Evolutionary conservation across 2,329 filamentous ascomycete genomes (phyloP).

Genomic region (Diplodia mutila): DNA sequence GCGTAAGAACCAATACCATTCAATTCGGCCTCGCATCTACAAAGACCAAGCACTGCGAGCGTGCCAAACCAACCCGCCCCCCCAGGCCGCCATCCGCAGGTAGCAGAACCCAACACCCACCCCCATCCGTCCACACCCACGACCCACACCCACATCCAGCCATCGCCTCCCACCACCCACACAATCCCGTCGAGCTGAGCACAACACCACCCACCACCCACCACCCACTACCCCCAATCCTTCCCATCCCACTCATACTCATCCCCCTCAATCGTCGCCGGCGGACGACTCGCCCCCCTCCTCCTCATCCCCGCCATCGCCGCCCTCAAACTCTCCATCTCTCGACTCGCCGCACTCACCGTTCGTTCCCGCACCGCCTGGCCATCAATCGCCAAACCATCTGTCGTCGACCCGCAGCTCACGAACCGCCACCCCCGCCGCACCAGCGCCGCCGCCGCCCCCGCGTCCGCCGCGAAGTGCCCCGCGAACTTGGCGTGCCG

Average conservation of each 20-base stretch:
- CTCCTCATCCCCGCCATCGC: not conserved
- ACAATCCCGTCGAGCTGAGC: too few relatives aligned
- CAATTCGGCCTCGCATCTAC: too few relatives aligned
- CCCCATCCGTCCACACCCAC: too few relatives aligned
- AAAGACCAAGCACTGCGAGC: too few relatives aligned
- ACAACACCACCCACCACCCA: too few relatives aligned
- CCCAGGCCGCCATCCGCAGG: too few relatives aligned
- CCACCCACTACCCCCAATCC: conserved; percentile 1
- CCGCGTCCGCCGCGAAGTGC: not conserved
- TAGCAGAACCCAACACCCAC: too few relatives aligned
- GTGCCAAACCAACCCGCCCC: too few relatives aligned
- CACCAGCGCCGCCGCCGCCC: not conserved
- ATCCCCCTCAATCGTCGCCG: not conserved
- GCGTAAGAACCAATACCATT: not conserved
- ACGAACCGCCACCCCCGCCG: conserved; percentile 9
- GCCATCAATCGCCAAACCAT: not conserved
- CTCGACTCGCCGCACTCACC: not conserved
- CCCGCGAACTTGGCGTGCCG: conserved; percentile 16
- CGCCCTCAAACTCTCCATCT: conserved; percentile 3
- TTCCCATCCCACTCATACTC: conserved; percentile 17
- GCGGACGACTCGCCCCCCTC: too few relatives aligned
- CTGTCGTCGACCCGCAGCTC: not conserved
- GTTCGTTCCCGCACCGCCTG: not conserved
- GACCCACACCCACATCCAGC: too few relatives aligned
- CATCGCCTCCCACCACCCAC: too few relatives aligned